Evolutionary conservation across 2,329 filamentous ascomycete genomes (phyloP).

Genomic region (Didymella sp.): DNA sequence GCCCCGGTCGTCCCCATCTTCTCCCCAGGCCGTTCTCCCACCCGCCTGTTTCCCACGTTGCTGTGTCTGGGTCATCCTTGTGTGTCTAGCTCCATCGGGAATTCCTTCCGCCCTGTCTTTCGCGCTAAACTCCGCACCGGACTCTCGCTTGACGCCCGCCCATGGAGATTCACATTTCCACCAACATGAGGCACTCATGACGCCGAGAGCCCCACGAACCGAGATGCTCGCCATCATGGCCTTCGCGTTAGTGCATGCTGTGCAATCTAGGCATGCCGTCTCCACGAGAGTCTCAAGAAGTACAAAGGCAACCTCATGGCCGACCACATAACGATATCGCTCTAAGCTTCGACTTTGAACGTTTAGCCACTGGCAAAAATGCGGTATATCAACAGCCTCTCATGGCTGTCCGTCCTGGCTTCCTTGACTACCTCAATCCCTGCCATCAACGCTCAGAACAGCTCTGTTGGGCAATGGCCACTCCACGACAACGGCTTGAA

Average conservation of each 20-base stretch:
- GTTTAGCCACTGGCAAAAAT: conserved; percentile 28
- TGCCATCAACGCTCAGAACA: conserved; percentile 35
- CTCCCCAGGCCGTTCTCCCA: conserved; percentile 15
- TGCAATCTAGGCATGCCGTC: conserved; percentile 20
- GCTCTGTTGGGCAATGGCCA: conserved; percentile 52
- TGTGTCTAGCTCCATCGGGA: conserved; percentile 10
- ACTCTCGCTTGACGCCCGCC: conserved; percentile 14
- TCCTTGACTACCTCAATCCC: conserved; percentile 22
- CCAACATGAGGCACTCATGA: conserved; percentile 21
- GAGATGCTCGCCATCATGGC: conserved; percentile 15
- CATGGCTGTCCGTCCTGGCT: conserved; percentile 35
- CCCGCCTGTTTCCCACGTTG: conserved; percentile 14
- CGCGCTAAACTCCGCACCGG: conserved; percentile 11
- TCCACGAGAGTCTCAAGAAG: conserved; percentile 16
- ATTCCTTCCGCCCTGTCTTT: conserved; percentile 18
- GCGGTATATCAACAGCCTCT: conserved; percentile 28
- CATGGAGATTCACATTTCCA: conserved; percentile 25
- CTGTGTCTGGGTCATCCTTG: conserved; percentile 16
- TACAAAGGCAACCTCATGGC: conserved; percentile 25
- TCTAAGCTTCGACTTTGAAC: conserved; percentile 25
- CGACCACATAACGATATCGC: conserved; percentile 20
- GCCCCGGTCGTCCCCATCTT: conserved; percentile 13
- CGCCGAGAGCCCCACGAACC: conserved; percentile 17
- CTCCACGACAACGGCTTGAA: conserved; percentile 58
- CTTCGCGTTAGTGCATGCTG: conserved; percentile 23